Base-by-base conservation (phyloP, 345 rosid genomes). In the Syzygium jambos region DNA sequence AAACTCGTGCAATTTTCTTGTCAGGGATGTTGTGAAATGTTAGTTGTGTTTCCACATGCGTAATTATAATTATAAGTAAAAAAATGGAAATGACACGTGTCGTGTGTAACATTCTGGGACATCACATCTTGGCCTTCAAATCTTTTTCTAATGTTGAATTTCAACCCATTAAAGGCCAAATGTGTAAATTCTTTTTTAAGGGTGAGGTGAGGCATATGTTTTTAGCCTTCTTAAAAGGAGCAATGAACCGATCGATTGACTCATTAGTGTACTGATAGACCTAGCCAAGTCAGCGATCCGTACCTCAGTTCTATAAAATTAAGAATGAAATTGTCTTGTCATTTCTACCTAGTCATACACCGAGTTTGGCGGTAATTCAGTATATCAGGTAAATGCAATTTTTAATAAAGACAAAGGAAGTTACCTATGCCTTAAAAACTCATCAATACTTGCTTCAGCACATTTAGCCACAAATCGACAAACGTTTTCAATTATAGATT, bases 281-380 rank as follows among this genome's bases (percentile, higher is more conserved):
- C 30, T 23, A 59, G 30, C 65, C 29, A 59, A 25, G 1, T 25
- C 12, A 59, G 11, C 0, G 15, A 57, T n/a, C 7, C 0, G 29
- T 57, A 57, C 65, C 63, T 25, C 3, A 5, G 43, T 41, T 41
- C 43, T 41, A 41, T 41, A 57, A 25, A 57, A 57, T 23, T 57
- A 6, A 25, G 63, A 57, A 57, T 13, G 29, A 5, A 57, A 25
- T 57, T 56, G 3, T 57, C 29, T 57, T 10, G 9, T 27, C 11
- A 56, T 57, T 8, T 57, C 63, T 57, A 6, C n/a, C 6, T 2
- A 57, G 63, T 57, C 63, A 0, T 9, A 57, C 29, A 57, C 14
- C 43, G 43, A 41, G 43, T 41, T 5, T 41, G 43, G 43, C 4
- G 1, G 43, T 5, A 41, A 41, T 41, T 41, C 5, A 41, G 43